Evolutionary conservation across 2,329 filamentous ascomycete species (phyloP).

Genomic region (Lasiodiplodia theobromae): DNA sequence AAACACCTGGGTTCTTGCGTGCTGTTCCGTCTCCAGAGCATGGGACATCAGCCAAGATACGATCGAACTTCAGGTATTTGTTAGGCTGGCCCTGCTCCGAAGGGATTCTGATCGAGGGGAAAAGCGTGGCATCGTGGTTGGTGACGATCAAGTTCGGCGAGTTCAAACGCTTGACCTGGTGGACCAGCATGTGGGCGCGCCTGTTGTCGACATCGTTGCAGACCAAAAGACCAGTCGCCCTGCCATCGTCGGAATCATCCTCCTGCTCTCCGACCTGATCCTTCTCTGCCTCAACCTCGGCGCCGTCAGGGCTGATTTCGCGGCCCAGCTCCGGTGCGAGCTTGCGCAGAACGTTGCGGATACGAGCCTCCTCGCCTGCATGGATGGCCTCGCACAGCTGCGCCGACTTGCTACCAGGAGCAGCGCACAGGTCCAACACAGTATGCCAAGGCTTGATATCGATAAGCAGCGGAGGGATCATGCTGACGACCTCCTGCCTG

Average conservation of each 20-base stretch:
- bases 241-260: conserved; percentile 76
- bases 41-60: conserved; percentile 94
- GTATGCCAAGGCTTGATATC: conserved; percentile 91
- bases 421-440: conserved; percentile 94
- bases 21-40: conserved; percentile 95
- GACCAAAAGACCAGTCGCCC: conserved; percentile 88
- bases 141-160: conserved; percentile 97
- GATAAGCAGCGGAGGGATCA: conserved; percentile 96
- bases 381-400: conserved; percentile 96
- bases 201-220: conserved; percentile 98
- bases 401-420: conserved; percentile 94
- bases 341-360: conserved; percentile 72
- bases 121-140: conserved; percentile 96
- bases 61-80: conserved; percentile 92
- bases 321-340: conserved; percentile 68
- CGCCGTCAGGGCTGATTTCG: conserved; percentile 57
- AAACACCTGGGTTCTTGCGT: conserved; percentile 91
- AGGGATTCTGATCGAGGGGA: conserved; percentile 88
- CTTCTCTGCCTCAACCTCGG: conserved; percentile 37
- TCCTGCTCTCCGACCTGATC: conserved; percentile 41
- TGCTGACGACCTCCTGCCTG: conserved; percentile 96
- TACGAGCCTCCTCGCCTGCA: conserved; percentile 85
- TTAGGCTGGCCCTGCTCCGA: conserved; percentile 62
- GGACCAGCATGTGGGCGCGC: conserved; percentile 94
- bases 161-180: conserved; percentile 96